Evolutionary conservation across 2,329 filamentous ascomycete genomes (phyloP).

Genomic region (Nemania bipapillata): DNA sequence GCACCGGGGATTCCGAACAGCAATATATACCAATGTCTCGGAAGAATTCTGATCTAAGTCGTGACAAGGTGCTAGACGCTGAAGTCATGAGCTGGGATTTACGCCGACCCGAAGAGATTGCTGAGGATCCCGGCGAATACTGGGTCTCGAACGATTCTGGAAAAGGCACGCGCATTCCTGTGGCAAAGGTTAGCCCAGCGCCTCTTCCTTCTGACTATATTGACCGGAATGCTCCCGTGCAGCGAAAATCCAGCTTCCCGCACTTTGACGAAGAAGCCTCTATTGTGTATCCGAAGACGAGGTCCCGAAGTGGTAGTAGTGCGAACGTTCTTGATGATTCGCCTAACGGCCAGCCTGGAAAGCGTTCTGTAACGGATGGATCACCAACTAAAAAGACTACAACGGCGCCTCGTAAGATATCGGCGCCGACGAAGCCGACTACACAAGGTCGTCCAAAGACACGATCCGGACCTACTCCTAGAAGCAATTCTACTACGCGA

Average conservation of each 20-base stretch:
- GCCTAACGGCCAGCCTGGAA: slow-evolving; percentile 49
- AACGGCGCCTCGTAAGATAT: slow-evolving; percentile 58
- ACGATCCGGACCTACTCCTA: slow-evolving; percentile 65
- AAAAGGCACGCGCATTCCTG: slow-evolving; percentile 84
- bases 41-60: slow-evolving; percentile 60
- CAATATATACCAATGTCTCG: slow-evolving; percentile 52
- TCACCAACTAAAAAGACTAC: slow-evolving; percentile 67
- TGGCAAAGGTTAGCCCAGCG: slow-evolving; percentile 80
- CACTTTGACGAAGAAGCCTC: slow-evolving; percentile 66
- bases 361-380: slow-evolving; percentile 60
- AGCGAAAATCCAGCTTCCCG: slow-evolving; percentile 69
- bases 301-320: slow-evolving; percentile 75
- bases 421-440: slow-evolving; percentile 56
- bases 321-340: slow-evolving; percentile 66
- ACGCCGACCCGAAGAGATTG: slow-evolving; percentile 80
- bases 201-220: slow-evolving; percentile 77
- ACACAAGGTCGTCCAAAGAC: slow-evolving; percentile 69
- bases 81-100: slow-evolving; percentile 73
- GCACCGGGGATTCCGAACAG: slow-evolving; percentile 50
- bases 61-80: slow-evolving; percentile 54
- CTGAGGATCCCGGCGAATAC: slow-evolving; percentile 67
- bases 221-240: slow-evolving; percentile 76
- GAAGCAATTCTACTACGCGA: slow-evolving; percentile 63
- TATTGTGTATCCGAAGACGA: slow-evolving; percentile 69
- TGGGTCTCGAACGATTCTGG: slow-evolving; percentile 62